phyloP scores from a whole-genome alignment of 257 asterid genomes.

The Solanum pennellii region DNA sequence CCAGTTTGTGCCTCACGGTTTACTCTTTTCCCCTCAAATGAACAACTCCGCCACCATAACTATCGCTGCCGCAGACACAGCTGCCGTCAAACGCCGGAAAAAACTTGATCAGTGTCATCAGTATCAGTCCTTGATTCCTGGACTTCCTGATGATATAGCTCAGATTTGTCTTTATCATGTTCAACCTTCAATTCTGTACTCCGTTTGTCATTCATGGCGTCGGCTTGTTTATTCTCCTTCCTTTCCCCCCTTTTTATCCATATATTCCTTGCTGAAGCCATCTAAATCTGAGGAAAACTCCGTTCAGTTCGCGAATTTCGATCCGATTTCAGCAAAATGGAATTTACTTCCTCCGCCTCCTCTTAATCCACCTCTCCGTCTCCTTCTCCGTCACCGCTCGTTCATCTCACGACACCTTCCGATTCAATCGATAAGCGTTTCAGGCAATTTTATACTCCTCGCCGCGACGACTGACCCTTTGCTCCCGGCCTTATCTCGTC shows the following conservation, averaged over 20 bases:
- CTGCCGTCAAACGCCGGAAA: not conserved
- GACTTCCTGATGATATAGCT: constrained; percentile 66
- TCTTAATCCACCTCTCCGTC: constrained; percentile 17
- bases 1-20: not conserved
- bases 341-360: constrained; percentile 46
- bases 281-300: constrained; percentile 4
- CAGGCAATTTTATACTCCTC: constrained; percentile 45
- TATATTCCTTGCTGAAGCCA: constrained; percentile 35
- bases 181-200: constrained; percentile 42
- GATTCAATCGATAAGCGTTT: constrained; percentile 43
- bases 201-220: constrained; percentile 76
- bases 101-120: not conserved
- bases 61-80: not conserved
- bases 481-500: constrained; percentile 58
- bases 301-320: constrained; percentile 36
- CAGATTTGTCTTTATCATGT: constrained; percentile 51
- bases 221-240: constrained; percentile 59
- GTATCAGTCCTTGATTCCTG: constrained; percentile 35
- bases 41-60: constrained; percentile 27
- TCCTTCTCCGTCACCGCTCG: constrained; percentile 68
- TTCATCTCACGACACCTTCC: constrained; percentile 73
- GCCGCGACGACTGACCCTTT: constrained; percentile 62
- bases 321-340: constrained; percentile 63
- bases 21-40: not conserved
- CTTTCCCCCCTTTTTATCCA: constrained; percentile 59